Base-by-base conservation (phyloP, 2,329 filamentous ascomycete genomes). In the Zymoseptoria ardabiliae region DNA sequence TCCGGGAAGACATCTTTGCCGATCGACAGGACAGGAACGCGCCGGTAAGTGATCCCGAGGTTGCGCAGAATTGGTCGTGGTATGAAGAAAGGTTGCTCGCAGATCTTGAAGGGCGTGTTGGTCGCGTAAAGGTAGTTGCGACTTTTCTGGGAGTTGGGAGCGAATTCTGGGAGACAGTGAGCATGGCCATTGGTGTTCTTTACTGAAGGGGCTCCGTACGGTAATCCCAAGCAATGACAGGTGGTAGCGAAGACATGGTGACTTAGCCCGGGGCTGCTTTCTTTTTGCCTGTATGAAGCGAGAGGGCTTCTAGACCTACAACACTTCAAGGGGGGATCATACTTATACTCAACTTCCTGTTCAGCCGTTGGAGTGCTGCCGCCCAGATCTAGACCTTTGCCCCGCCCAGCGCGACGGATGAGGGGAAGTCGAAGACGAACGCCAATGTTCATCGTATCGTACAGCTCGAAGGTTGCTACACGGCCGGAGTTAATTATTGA, bases 1-100 rank as follows among this genome's bases (percentile, higher is more conserved):
- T 69, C 68, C 21, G 65, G 66, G 54, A 65, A 69, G 53, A 69
- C 61, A 54, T 69, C 67, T 53, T 61, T 64, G 50, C 68, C 68
- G 19, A 69, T 69, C 25, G 61, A 60, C 20, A 68, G 55, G 10
- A 69, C 63, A 8, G 66, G 67, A 8, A 69, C 61, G 11, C 67
- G 59, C 6, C 67, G 64, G 56, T 69, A 69, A 1, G 62, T 68
- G 48, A 69, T 64, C 6, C 66, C 66, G 1, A 69, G 22, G 19
- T 62, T 61, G 3, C 59, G 49, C 17, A 69, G 60, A 25, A 61
- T 59, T 5, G 67, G 66, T 10, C 67, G 65, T 5, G 67, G 66
- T 2, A 68, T 58, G 48, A 61, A 61, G 57, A 67, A 65, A 17
- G 67, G 67, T 58, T 69, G 67, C 41, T 68, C 64, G 61, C 66